Percentiles rank a stretch among this genome's conserved stretches.
These are phyloP conservation scores for Paratinospora sagittata DNA, from an alignment of 164 flowering plant species.

Conservation along the genomic window DNA sequence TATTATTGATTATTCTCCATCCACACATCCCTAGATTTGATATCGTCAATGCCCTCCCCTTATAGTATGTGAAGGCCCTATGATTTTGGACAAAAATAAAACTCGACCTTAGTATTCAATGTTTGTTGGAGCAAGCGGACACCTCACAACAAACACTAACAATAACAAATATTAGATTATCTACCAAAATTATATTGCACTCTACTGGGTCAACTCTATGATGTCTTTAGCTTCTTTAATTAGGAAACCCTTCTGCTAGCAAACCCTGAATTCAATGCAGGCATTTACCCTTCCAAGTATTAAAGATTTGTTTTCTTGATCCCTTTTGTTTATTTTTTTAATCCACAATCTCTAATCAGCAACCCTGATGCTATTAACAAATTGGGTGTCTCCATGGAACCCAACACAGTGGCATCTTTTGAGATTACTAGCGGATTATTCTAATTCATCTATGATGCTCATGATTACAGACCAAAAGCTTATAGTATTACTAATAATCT, in stretches of 20 bases:
- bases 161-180: constrained; percentile 8
- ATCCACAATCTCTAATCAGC: constrained; percentile 12
- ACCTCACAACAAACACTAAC: constrained; percentile 18
- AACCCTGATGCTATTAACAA: not conserved
- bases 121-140: constrained; percentile 20
- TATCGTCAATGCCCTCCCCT: constrained; percentile 8
- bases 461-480: not conserved
- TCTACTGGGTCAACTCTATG: constrained; percentile 17
- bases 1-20: not conserved
- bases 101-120: constrained; percentile 19
- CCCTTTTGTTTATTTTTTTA: not conserved
- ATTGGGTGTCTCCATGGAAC: constrained; percentile 15
- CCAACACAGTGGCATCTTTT: constrained; percentile 29
- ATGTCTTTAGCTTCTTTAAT: constrained; percentile 15
- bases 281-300: constrained; percentile 21
- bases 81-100: not conserved
- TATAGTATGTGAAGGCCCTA: not conserved
- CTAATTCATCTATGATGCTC: not conserved
- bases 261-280: constrained; percentile 25
- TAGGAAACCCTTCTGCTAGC: constrained; percentile 16
- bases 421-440: constrained; percentile 10
- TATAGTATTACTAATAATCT: not conserved
- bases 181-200: constrained; percentile 10
- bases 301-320: not conserved
- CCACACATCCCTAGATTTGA: constrained; percentile 24